A percentile compares a stretch with the other conserved stretches of the same genome.
Evolutionary conservation across 768 basidiomycete species (phyloP).

Genomic region (Hygrocybe punicea): DNA sequence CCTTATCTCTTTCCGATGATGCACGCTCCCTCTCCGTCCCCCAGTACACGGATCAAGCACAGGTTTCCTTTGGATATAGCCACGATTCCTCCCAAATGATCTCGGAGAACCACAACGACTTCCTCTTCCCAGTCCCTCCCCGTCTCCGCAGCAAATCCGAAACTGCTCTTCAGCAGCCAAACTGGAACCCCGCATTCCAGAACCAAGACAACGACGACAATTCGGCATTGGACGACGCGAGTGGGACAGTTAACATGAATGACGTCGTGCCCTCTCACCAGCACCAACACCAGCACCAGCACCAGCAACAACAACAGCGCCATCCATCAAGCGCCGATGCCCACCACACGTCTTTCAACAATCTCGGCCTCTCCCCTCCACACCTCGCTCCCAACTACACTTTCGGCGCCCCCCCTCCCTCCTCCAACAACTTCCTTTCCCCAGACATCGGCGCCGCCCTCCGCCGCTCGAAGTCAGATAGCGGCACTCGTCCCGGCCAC

Average conservation of each 20-base stretch:
- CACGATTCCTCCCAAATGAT: conserved; percentile 11
- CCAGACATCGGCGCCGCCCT: conserved; percentile 23
- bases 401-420: conserved; percentile 24
- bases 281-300: conserved; percentile 25
- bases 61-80: not conserved
- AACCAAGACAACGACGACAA: conserved; percentile 24
- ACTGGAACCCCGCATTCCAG: conserved; percentile 43
- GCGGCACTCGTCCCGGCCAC: conserved; percentile 16
- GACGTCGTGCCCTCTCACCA: conserved; percentile 6
- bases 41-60: conserved; percentile 2
- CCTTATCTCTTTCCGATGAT: not conserved
- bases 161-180: conserved; percentile 50
- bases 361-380: conserved; percentile 18
- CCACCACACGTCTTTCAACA: conserved; percentile 27
- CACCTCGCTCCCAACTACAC: conserved; percentile 30
- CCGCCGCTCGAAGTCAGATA: conserved; percentile 30
- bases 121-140: conserved; percentile 35
- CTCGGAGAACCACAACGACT: conserved; percentile 30
- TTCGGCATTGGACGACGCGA: conserved; percentile 36
- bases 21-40: not conserved
- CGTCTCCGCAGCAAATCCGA: conserved; percentile 56
- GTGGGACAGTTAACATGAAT: conserved; percentile 21
- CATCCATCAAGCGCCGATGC: conserved; percentile 19
- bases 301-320: conserved; percentile 22
- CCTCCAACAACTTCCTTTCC: conserved; percentile 23